Conservation (phyloP, 2,329 filamentous ascomycete genomes). For the Monosporascus sp. region DNA sequence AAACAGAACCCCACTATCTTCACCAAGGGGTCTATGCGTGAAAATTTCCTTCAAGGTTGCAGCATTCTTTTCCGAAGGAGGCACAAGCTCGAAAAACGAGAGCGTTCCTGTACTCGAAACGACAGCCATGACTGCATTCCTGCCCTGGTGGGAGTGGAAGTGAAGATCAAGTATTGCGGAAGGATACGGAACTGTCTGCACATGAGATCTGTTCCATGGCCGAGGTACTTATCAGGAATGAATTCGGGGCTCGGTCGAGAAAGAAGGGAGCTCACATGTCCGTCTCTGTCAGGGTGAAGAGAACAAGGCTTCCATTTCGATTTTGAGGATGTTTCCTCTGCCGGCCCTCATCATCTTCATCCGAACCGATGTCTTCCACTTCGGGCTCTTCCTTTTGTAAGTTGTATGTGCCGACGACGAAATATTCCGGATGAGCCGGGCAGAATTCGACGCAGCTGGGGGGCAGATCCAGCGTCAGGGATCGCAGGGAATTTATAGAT, state of each 20-base stretch:
- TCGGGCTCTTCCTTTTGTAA: slow-evolving; percentile 48
- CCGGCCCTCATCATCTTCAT: slow-evolving; percentile 18
- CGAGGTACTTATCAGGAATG: slow-evolving; percentile 13
- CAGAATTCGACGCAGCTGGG: slow-evolving; percentile 78
- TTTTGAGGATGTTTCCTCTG: slow-evolving; percentile 44
- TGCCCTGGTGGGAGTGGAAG: slow-evolving; percentile 56
- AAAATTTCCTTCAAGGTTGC: slow-evolving; percentile 30
- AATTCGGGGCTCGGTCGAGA: background rate
- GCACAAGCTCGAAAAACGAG: slow-evolving; percentile 53
- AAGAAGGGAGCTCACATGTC: slow-evolving; percentile 47
- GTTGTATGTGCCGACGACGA: slow-evolving; percentile 82
- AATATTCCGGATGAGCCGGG: slow-evolving; percentile 54
- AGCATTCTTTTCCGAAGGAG: slow-evolving; percentile 5
- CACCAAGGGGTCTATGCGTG: slow-evolving; percentile 41
- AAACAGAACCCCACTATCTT: slow-evolving; percentile 58
- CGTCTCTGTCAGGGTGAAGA: slow-evolving; percentile 53
- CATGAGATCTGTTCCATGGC: slow-evolving; percentile 37
- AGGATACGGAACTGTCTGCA: slow-evolving; percentile 58
- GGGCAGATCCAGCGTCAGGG: slow-evolving; percentile 58
- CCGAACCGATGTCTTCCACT: slow-evolving; percentile 11
- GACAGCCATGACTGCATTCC: slow-evolving; percentile 58
- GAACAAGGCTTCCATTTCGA: slow-evolving; percentile 68
- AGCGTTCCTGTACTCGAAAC: slow-evolving; percentile 74
- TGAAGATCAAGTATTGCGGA: slow-evolving; percentile 82
- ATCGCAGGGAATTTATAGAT: slow-evolving; percentile 38